phyloP scores from a whole-genome alignment of 140 eudicot species.

The Oenanthe javanica region DNA sequence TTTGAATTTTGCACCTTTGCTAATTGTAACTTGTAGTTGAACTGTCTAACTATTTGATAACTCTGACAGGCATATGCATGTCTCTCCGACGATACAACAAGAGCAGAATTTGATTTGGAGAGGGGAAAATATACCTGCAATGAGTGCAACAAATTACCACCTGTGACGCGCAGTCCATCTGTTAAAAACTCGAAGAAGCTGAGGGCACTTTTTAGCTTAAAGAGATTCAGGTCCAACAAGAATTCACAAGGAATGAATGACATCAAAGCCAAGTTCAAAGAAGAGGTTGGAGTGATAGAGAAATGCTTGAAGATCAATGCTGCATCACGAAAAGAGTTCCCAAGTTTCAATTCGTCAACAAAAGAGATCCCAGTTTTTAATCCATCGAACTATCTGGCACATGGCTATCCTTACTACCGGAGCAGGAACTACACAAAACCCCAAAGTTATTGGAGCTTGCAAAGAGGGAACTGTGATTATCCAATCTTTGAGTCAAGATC shows the following conservation, averaged over 20 bases:
- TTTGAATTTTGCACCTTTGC: not conserved
- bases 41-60: not conserved
- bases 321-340: slow-evolving; percentile 17
- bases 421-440: slow-evolving; percentile 19
- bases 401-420: slow-evolving; percentile 43
- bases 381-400: slow-evolving; percentile 34
- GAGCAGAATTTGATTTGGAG: slow-evolving; percentile 47
- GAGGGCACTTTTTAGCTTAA: slow-evolving; percentile 16
- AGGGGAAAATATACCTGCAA: slow-evolving; percentile 38
- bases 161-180: not conserved
- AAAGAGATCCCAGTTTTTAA: slow-evolving; percentile 47
- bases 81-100: slow-evolving; percentile 43
- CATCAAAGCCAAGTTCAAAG: slow-evolving; percentile 39
- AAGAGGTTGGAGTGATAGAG: slow-evolving; percentile 58
- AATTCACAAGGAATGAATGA: slow-evolving; percentile 31
- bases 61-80: slow-evolving; percentile 66
- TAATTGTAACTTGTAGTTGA: not conserved
- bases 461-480: slow-evolving; percentile 24
- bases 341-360: slow-evolving; percentile 12
- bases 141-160: slow-evolving; percentile 32
- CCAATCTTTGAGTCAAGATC: slow-evolving; percentile 43
- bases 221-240: slow-evolving; percentile 24
- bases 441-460: slow-evolving; percentile 26
- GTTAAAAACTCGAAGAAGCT: slow-evolving; percentile 6
- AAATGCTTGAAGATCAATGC: slow-evolving; percentile 46